These are phyloP conservation scores for Xeromyces bisporus DNA, from an alignment of 495 filamentous ascomycete species.

Conservation along the genomic window DNA sequence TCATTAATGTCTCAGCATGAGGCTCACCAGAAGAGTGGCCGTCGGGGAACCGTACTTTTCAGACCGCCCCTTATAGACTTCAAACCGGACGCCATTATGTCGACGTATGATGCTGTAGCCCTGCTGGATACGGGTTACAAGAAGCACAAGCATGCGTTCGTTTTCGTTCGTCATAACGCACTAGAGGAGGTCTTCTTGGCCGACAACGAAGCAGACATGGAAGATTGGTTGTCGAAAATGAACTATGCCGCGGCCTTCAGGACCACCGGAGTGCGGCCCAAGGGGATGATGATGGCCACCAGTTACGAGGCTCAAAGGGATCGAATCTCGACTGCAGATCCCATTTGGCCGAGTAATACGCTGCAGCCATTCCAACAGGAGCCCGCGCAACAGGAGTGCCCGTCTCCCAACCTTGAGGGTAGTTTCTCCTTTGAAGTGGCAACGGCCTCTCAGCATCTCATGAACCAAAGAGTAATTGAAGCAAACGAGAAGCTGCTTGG, in stretches of 20 bases:
- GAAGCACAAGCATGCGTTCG: constrained; percentile 91
- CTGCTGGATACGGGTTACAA: constrained; percentile 74
- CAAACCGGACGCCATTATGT: constrained; percentile 83
- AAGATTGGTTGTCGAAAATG: constrained; percentile 91
- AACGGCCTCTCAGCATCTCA: constrained; percentile 60
- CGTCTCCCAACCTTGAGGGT: constrained; percentile 45
- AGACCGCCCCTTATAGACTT: constrained; percentile 77
- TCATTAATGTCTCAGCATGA: constrained; percentile 75
- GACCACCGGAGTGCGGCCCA: constrained; percentile 78
- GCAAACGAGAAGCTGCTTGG: constrained; percentile 61
- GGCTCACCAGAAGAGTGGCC: constrained; percentile 44
- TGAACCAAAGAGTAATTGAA: constrained; percentile 67
- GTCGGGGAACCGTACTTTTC: constrained; percentile 54
- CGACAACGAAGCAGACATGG: constrained; percentile 76
- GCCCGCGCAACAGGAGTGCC: constrained; percentile 19
- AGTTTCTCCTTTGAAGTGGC: constrained; percentile 72
- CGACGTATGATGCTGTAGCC: constrained; percentile 80
- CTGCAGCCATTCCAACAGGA: constrained; percentile 15
- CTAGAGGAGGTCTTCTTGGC: constrained; percentile 85
- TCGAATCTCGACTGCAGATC: constrained; percentile 54
- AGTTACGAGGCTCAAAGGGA: constrained; percentile 71
- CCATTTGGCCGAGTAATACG: constrained; percentile 24
- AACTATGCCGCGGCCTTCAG: constrained; percentile 93
- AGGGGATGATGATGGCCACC: constrained; percentile 62
- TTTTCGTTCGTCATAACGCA: constrained; percentile 75